phyloP scores from a whole-genome alignment of 2,329 filamentous ascomycete genomes.

The Arthrobotrys sphaeroides region DNA sequence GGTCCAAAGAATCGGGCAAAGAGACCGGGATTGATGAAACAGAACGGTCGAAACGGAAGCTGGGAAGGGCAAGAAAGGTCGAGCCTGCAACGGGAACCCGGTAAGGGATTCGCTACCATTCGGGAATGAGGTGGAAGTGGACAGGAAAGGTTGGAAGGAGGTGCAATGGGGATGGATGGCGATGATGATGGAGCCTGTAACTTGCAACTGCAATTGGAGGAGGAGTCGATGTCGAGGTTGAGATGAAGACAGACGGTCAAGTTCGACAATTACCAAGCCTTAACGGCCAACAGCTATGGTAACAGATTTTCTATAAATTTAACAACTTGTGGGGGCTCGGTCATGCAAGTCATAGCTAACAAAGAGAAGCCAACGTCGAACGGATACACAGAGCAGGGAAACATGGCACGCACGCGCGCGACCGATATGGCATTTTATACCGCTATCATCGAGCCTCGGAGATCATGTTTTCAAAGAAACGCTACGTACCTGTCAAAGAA shows the following conservation, averaged over 20 bases:
- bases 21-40: background rate
- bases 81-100: slow-evolving; percentile 3
- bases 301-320: background rate
- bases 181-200: slow-evolving; percentile 76
- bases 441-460: no score
- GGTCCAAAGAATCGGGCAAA: background rate
- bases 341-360: slow-evolving; percentile 3
- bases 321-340: background rate
- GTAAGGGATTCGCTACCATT: slow-evolving; percentile 30
- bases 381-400: no score
- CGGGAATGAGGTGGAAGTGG: slow-evolving; percentile 44
- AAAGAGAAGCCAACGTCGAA: no score
- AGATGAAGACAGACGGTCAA: no score
- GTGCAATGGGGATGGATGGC: slow-evolving; percentile 58
- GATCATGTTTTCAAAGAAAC: no score
- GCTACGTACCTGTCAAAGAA: no score
- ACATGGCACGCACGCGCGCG: no score
- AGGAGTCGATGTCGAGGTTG: slow-evolving; percentile 56
- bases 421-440: no score
- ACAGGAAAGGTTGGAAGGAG: background rate
- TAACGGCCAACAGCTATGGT: no score
- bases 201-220: no score
- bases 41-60: slow-evolving; percentile 8
- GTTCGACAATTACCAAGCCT: no score
- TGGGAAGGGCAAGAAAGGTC: background rate